Base-by-base conservation (phyloP, 2,329 filamentous ascomycete species). In the Colletotrichum simmondsii region DNA sequence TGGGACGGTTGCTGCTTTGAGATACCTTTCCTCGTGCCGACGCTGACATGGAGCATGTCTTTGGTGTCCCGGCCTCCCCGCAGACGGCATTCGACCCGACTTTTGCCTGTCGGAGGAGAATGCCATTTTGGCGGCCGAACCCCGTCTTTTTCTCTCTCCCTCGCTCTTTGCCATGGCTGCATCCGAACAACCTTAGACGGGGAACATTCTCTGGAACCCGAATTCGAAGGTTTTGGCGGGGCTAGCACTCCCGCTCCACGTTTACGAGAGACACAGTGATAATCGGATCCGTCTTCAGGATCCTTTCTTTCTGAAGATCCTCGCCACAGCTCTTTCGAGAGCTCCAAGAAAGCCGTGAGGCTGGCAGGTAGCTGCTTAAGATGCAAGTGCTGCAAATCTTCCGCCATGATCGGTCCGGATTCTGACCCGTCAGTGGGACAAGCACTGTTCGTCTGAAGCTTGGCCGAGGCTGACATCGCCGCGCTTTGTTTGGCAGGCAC, bases 171-270 rank as follows among this genome's bases (percentile, higher is more conserved):
- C 37, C 46, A 19, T 30, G 22, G 52, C 54, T 46, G 66, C 70
- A 65, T 60, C 62, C 70, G 37, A 72, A 56, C 30, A 46, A 46
- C 35, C 46, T 32, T 52, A 30, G 42, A 28, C 52, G 28, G 46
- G 58, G 52, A 64, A 65, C 32, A 26, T 26, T 60, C 46, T 16
- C 59, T 54, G n/a, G 35, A 65, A 65, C 28, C 67, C 54, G 32
- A 70, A 56, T 64, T 60, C 70, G 42, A 65, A 69, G 59, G 19
- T 72, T 65, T 72, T 26, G 24, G 66, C 28, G 60, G 66, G 70
- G 54, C 53, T 32, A 8, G 19, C n/a, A 22, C 12, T 60, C 53
- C 26, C n/a, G 5, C 42, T 58, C 49, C 68, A 58, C 59, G 54
- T 57, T 62, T 37, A 66, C 56, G n/a, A 63, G 61, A 56, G 49